Evolutionary conservation across 257 asterid species (phyloP), one percentile per base, ranked within the genome.

Genomic region (Lycium ferocissimum): DNA sequence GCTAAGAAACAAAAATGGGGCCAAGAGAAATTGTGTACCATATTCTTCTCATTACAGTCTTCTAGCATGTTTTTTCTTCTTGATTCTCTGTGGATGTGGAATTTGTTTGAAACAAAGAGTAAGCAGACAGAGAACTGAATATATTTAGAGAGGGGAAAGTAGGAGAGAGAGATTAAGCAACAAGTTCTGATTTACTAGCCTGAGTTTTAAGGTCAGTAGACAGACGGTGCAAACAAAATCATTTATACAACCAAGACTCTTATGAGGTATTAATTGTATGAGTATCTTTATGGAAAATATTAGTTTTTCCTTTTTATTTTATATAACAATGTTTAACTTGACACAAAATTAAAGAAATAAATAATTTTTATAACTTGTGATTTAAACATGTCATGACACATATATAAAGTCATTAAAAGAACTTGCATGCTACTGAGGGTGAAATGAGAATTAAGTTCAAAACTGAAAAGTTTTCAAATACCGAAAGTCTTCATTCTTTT

Each of bases 1-100:
- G 96, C 93, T 92, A 93, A 72, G 91, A 89, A 91, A 94, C 97
- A 94, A 95, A 93, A 88, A 51, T 84, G 65, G 51, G 53, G 78
- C 38, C 26, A 72, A 87, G 93, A 89, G 57, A 93, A 75, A 87
- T 84, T 85, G 88, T 82, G 80, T 53, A 79, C 90, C 92, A 90
- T 66, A 1, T 66, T 33, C 47, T 66, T 88, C 87, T 91, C 91
- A 87, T 90, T 91, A 87, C 88, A 83, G 67, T 86, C 87, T 88
- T 90, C 88, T 62, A 91, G 85, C 91, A 92, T 89, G 78, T 85
- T 83, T 62, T 58, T 85, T 85, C 75, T 66, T 79, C 38, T 57
- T 57, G 38, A 66, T 18, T 18, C 57, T 40, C 71, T 63, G 0
- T 62, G 13, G 66, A 73, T 63, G 53, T 89, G 85, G 91, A 91